Base-by-base conservation (phyloP, 1,284 basidiomycete genomes). In the Malassezia furfur region DNA sequence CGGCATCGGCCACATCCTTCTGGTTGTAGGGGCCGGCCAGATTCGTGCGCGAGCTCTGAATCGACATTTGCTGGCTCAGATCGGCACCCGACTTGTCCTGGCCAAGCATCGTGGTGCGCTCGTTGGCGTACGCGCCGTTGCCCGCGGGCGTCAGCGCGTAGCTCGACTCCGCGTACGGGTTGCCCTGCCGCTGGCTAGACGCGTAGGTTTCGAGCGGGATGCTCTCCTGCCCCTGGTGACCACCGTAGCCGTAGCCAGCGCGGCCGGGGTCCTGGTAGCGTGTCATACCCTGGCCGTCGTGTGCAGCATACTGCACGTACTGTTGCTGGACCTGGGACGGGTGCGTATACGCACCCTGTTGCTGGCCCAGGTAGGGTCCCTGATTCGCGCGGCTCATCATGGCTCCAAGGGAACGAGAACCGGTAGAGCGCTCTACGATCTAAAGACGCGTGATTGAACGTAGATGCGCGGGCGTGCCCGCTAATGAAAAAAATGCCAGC, bases 321-420 rank as follows among this genome's bases (percentile, higher is more conserved):
- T 22, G 22, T 40, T 17, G 40, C 40, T 43, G 40, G 6, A 14
- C 21, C 21, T 30, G 32, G 4, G 32, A 10, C 11, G 9, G 14
- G 11, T 37, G 36, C 10, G 36, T 14, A 17, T 37, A 37, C 15
- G 36, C 36, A 17, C 14, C 36, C 14, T 17, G 36, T 37, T 17
- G 25, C 19, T 45, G 43, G 28, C 25, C 43, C 21, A 45, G 43
- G 43, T 45, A 45, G 25, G 43, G 43, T 8, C 43, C 43, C 43
- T 45, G 43, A 45, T 45, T 45, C 25, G 43, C 25, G 14, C 17
- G 43, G 25, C 43, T 45, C 43, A 45, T 45, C 25, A 43, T 43
- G 40, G 40, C 40, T 43, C 21, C 12, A 30, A 43, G 22, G 2
- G 40, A 19, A 43, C 22, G 22, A 43, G 17, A 22, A 15, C 21